Base-by-base conservation (phyloP, 2,329 filamentous ascomycete genomes). In the Neofusicoccum laricinum region DNA sequence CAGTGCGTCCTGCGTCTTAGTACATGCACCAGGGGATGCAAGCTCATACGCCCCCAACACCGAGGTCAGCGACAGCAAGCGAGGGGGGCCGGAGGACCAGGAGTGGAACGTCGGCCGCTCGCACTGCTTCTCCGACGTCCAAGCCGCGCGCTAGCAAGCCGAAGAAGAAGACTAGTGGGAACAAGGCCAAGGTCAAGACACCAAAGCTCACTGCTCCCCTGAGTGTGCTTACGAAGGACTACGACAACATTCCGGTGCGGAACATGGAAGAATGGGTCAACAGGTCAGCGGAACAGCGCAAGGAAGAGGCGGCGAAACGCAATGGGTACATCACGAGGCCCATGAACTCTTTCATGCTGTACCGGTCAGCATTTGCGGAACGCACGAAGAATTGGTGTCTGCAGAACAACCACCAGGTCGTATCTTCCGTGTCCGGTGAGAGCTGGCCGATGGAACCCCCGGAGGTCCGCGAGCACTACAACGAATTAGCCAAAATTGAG, bases 301-400 rank as follows among this genome's bases (percentile, higher is more conserved):
- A 81, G 55, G 78, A 81, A 63, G 93, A 97, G 75, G 87, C 90
- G 10, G 84, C 87, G 48, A 85, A 86, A 70, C 85, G 87, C 64
- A 92, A 87, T 40, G 91, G 91, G 30, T 93, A 93, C 74, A 85
- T 98, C 69, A 92, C 94, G 71, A 85, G 95, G 34, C 93, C 95
- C 2, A 96, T 97, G 90, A 99, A 99, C 76, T 94, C 92, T 0
- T 99, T 98, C 80, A 97, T 99, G 90, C 82, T 99, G 58, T 99
- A 99, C 76, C 90, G 95, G 46, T 97, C 95, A 69, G 92, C 92
- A 6, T 97, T 92, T 73, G 91, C 96, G 66, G 91, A 95, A 67
- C 85, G 93, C 36, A 92, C 91, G 65, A 97, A 97, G 77, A 83
- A 86, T 59, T 91, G 88, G 82, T 91, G 90, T 70, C 81, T 86